Evolutionary conservation across 306 rosid species (phyloP).

Genomic region (Morella rubra): DNA sequence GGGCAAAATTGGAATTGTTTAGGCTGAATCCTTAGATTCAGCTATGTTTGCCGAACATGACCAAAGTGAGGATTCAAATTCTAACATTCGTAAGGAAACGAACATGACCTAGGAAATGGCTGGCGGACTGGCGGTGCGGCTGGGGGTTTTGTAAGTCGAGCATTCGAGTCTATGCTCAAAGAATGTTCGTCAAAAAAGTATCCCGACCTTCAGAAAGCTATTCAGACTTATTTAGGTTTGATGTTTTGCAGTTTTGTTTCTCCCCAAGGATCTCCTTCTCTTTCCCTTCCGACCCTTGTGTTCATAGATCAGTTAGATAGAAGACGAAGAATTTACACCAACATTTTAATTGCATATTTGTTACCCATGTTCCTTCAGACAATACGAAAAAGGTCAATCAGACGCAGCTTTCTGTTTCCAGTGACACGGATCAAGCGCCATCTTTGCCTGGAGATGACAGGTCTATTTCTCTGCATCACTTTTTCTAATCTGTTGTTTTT

Average conservation of each 20-base stretch:
- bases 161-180: conserved; percentile 95
- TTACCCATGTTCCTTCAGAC: conserved; percentile 41
- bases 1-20: too few species aligned
- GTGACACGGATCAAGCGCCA: conserved; percentile 52
- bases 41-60: too few species aligned
- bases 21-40: too few species aligned
- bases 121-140: conserved; percentile 98
- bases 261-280: conserved; percentile 30
- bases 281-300: background rate
- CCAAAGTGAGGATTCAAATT: too few species aligned
- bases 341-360: background rate
- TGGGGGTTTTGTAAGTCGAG: conserved; percentile 84
- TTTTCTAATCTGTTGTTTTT: background rate
- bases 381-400: conserved; percentile 52
- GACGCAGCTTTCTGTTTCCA: conserved; percentile 44
- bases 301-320: background rate
- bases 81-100: too few species aligned
- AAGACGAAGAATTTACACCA: background rate
- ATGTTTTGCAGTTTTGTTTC: background rate
- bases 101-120: conserved; percentile 39
- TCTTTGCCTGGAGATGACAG: conserved; percentile 57
- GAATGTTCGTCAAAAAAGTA: conserved; percentile 79
- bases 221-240: conserved; percentile 70
- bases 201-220: conserved; percentile 86
- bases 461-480: conserved; percentile 40